Evolutionary conservation across 2,329 filamentous ascomycete species (phyloP), one percentile per base, ranked within the genome.

Genomic region (Pseudopithomyces chartarum): DNA sequence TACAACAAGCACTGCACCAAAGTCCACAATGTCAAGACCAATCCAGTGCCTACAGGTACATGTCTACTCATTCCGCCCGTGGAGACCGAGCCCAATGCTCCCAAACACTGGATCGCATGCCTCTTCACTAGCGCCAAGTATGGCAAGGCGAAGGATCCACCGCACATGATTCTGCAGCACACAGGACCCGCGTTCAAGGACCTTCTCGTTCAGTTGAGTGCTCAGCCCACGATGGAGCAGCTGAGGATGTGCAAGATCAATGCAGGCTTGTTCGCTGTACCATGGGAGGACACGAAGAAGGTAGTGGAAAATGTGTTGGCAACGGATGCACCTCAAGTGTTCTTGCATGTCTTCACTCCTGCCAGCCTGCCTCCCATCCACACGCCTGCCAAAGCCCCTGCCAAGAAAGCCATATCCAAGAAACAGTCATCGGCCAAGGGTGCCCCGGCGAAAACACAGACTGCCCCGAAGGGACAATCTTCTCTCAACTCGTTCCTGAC

Each of bases 221-320:
- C 10, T 19, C n/a, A n/a, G n/a, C 36, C 36, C 8, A 3, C 23
- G 11, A 42, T 51, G n/a, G 6, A 13, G 17, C 73, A 73, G 15
- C 59, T 85, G 0, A 78, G 79, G 56, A 81, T 83, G 54, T 84
- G 82, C 60, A 79, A 79, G 56, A 84, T 88, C 61, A 87, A 87
- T 64, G 81, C 83, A 23, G 85, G 83, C 0, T 69, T 82, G 33
- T 88, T 88, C 66, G 74, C 71, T 0, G 83, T 87, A 23, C 73
- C 78, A 12, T 88, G 85, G 85, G 69, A 76, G 54, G 66, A 73
- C 33, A 85, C 84, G 0, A 76, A 74, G 55, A 62, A 58, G 5
- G 69, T 82, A 1, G 51, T 87, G 29, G 52, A 66, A 56, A 56
- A 54, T 1, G 61, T 74, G 48, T 56, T 42, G 8, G 38, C 71